Evolutionary conservation across 352 stramenopile genomes (phyloP).

Genomic region (Phytophthora colocasiae): DNA sequence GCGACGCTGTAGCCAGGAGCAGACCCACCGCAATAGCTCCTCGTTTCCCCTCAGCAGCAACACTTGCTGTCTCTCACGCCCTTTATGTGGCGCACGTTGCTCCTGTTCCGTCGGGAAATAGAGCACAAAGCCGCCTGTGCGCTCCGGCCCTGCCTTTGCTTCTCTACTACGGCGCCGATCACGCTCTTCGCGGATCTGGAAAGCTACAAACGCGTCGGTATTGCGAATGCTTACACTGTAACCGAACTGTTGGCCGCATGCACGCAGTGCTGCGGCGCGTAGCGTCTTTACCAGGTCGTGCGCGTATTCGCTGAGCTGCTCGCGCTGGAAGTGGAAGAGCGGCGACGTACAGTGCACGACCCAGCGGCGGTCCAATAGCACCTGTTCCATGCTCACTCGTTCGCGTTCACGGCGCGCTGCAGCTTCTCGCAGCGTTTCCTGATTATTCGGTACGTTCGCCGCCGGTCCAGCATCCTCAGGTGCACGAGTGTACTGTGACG

Average conservation of each 20-base stretch:
- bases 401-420: conserved; percentile 32
- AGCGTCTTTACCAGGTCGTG: conserved; percentile 74
- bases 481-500: conserved; percentile 41
- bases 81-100: conserved; percentile 42
- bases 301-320: conserved; percentile 60
- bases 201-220: conserved; percentile 57
- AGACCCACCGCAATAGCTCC: conserved; percentile 58
- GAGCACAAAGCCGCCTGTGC: conserved; percentile 64
- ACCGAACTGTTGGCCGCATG: conserved; percentile 60
- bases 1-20: conserved; percentile 71
- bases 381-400: conserved; percentile 57
- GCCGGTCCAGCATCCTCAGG: conserved; percentile 3
- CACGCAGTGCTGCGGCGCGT: conserved; percentile 51
- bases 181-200: conserved; percentile 64
- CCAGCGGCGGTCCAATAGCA: conserved; percentile 62
- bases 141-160: conserved; percentile 11
- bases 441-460: neutral
- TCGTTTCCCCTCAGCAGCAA: conserved; percentile 67
- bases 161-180: conserved; percentile 19
- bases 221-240: conserved; percentile 74
- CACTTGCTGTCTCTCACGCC: conserved; percentile 58
- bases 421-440: conserved; percentile 26
- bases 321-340: conserved; percentile 63
- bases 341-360: conserved; percentile 68
- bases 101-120: conserved; percentile 57